These are phyloP conservation scores for Cornus kousa DNA, from an alignment of 148 eudicot genomes.

Conservation along the genomic window DNA sequence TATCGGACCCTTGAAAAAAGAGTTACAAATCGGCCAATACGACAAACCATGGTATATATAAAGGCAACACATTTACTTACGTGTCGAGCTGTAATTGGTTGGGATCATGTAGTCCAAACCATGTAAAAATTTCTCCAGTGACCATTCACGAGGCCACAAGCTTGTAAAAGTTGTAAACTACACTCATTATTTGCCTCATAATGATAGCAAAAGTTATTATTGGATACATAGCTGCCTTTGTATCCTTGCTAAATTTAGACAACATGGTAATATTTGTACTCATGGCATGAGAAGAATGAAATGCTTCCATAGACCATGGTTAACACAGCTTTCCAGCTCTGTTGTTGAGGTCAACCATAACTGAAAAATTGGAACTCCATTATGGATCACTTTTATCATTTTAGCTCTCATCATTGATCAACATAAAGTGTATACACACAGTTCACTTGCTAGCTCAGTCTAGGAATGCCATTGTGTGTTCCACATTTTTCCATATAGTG, in stretches of 20 bases:
- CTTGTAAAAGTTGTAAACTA: too few relatives aligned
- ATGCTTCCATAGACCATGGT: not conserved
- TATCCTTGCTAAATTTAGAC: not conserved
- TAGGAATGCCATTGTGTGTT: not conserved
- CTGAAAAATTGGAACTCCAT: not conserved
- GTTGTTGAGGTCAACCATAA: not conserved
- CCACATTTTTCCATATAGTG: not conserved
- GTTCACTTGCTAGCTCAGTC: not conserved
- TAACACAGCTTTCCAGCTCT: not conserved
- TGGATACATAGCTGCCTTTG: not conserved
- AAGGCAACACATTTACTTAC: too few relatives aligned
- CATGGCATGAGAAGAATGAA: not conserved
- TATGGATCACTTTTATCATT: not conserved
- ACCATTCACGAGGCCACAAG: too few relatives aligned
- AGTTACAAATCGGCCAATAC: too few relatives aligned
- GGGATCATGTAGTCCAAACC: too few relatives aligned
- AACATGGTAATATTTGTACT: not conserved
- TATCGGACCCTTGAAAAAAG: too few relatives aligned
- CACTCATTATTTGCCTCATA: too few relatives aligned
- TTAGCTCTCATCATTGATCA: not conserved
- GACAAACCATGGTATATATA: too few relatives aligned
- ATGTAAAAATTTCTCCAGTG: too few relatives aligned
- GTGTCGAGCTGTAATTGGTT: too few relatives aligned
- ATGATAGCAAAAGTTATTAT: too few relatives aligned
- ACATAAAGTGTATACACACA: too few relatives aligned